Evolutionary conservation across 2,329 filamentous ascomycete genomes (phyloP).

Genomic region (Chaetomiaceae sp.): DNA sequence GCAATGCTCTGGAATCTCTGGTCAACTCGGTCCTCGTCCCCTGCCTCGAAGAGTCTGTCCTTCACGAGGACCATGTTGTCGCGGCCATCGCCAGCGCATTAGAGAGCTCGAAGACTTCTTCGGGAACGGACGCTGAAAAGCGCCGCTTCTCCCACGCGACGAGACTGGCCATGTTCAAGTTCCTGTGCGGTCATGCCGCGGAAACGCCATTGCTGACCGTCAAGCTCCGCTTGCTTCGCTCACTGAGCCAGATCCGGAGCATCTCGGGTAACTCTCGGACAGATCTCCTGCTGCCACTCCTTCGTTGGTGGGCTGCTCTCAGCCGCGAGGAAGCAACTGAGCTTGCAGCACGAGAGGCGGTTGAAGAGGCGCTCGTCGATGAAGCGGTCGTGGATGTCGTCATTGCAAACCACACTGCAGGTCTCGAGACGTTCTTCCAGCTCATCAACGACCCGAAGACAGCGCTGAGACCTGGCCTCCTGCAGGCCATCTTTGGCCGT

Average conservation of each 20-base stretch:
- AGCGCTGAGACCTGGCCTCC: constrained; percentile 49
- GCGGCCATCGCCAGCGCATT: constrained; percentile 58
- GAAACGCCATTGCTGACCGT: constrained; percentile 63
- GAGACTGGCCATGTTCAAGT: constrained; percentile 62
- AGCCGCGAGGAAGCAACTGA: constrained; percentile 45
- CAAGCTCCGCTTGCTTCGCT: constrained; percentile 66
- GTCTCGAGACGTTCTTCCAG: constrained; percentile 48
- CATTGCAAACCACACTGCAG: constrained; percentile 48
- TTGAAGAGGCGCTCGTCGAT: constrained; percentile 33
- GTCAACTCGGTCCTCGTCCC: constrained; percentile 65
- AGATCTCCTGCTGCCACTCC: constrained; percentile 68
- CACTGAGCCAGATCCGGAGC: constrained; percentile 68
- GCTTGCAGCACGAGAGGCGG: constrained; percentile 39
- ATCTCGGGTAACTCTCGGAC: constrained; percentile 66
- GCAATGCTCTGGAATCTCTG: constrained; percentile 55
- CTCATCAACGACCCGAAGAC: constrained; percentile 40
- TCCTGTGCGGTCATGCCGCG: constrained; percentile 68
- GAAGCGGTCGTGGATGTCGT: constrained; percentile 46
- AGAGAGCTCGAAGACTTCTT: constrained; percentile 43
- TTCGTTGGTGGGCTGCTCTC: constrained; percentile 64
- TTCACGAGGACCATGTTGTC: constrained; percentile 68
- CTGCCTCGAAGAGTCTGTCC: constrained; percentile 75
- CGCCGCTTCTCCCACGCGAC: constrained; percentile 50
- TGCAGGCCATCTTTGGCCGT: constrained; percentile 61
- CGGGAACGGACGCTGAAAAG: constrained; percentile 22